Evolutionary conservation across 768 basidiomycete species (phyloP).

Genomic region (Termitomyces sp.): DNA sequence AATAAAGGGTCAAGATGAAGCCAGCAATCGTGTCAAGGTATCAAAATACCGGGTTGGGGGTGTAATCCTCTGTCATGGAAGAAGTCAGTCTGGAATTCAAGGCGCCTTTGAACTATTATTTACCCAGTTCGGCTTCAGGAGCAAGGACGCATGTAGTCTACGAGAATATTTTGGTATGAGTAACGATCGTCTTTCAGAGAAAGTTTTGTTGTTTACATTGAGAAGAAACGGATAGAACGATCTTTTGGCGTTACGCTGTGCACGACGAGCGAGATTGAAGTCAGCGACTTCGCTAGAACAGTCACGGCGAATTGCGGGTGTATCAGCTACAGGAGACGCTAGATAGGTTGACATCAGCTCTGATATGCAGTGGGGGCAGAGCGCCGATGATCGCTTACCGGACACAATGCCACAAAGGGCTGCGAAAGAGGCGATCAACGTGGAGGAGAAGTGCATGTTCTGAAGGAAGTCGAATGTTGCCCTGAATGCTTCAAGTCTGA

Average conservation of each 20-base stretch:
- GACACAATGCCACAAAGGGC: background rate
- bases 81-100: background rate
- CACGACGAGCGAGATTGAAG: constrained; percentile 13
- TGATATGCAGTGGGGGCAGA: background rate
- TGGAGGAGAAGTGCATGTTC: background rate
- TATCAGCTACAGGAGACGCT: constrained; percentile 1
- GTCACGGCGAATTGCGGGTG: constrained; percentile 2
- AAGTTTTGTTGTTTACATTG: constrained; percentile 9
- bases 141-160: constrained; percentile 15
- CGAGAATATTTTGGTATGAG: background rate
- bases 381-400: background rate
- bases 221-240: constrained; percentile 9
- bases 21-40: background rate
- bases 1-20: background rate
- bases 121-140: constrained; percentile 12
- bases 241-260: constrained; percentile 6
- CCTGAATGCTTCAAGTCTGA: background rate
- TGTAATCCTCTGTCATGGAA: constrained; percentile 10
- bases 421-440: background rate
- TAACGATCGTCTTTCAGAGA: background rate
- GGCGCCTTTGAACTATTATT: background rate
- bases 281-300: constrained; percentile 11
- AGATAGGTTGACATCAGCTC: background rate
- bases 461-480: background rate
- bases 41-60: constrained; percentile 11